Conservation (phyloP, 2,329 filamentous ascomycete species). For the Colletotrichum sojae region DNA sequence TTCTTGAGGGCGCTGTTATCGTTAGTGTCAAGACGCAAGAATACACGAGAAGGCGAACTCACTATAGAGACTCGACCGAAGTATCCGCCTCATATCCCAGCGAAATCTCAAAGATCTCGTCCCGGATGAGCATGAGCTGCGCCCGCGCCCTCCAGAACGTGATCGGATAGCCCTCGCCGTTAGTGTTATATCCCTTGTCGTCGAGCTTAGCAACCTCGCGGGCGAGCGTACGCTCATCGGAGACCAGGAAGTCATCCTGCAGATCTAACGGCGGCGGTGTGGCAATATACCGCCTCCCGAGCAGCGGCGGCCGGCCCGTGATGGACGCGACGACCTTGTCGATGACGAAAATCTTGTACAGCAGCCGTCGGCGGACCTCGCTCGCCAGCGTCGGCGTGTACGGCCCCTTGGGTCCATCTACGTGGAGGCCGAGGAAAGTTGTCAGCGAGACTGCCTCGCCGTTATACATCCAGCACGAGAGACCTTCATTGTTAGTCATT, state of each 20-base stretch:
- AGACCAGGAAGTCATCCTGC: conserved; percentile 62
- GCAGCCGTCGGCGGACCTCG: conserved; percentile 53
- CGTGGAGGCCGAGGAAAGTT: conserved; percentile 55
- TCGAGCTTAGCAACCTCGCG: conserved; percentile 58
- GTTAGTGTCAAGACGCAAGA: fast-evolving
- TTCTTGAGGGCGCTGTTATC: conserved; percentile 52
- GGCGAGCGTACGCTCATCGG: conserved; percentile 57
- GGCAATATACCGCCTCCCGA: conserved; percentile 67
- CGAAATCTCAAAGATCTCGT: conserved; percentile 72
- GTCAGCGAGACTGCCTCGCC: conserved; percentile 54
- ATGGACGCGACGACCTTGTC: conserved; percentile 68
- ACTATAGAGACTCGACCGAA: conserved; percentile 13
- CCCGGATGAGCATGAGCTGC: conserved; percentile 64
- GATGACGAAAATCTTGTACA: conserved; percentile 54
- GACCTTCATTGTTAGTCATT: conserved; percentile 43
- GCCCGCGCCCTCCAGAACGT: conserved; percentile 63
- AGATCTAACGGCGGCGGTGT: conserved; percentile 70
- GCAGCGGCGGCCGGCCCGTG: conserved; percentile 67
- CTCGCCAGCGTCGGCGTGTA: conserved; percentile 52
- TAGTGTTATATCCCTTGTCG: conserved; percentile 65
- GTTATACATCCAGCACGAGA: conserved; percentile 54
- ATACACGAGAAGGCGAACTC: neutral
- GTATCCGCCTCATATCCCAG: conserved; percentile 57
- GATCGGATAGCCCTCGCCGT: conserved; percentile 57
- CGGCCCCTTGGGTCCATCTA: conserved; percentile 41